phyloP scores from a whole-genome alignment of 176 grass and related monocot species.

The Zoysia pacifica region DNA sequence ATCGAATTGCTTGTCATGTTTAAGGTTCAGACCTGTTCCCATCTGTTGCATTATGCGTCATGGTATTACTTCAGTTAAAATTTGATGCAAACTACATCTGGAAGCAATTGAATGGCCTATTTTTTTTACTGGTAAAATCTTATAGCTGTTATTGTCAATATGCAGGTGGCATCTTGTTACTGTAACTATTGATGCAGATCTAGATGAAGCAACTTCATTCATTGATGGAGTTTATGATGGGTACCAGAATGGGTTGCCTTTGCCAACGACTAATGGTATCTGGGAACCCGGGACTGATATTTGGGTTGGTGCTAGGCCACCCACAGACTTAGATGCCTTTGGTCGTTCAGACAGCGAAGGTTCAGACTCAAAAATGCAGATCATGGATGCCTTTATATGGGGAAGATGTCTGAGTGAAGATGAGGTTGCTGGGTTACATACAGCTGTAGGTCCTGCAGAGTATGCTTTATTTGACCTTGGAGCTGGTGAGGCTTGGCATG shows the following conservation, averaged over 20 bases:
- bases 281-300: constrained; percentile 86
- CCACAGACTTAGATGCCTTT: constrained; percentile 95
- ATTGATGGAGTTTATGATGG: constrained; percentile 92
- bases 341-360: constrained; percentile 96
- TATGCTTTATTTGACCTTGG: constrained; percentile 73
- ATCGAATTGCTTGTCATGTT: constrained; percentile 5
- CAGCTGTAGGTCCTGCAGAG: constrained; percentile 60
- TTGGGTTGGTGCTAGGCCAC: constrained; percentile 88
- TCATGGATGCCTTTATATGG: constrained; percentile 99
- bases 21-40: constrained; percentile 28
- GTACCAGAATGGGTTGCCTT: constrained; percentile 80
- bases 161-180: constrained; percentile 97
- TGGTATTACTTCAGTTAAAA: constrained; percentile 22
- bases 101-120: neutral
- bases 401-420: constrained; percentile 91
- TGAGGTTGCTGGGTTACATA: constrained; percentile 81
- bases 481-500: constrained; percentile 81
- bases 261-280: constrained; percentile 65
- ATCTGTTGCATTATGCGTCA: constrained; percentile 29
- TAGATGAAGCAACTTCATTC: constrained; percentile 94
- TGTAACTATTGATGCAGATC: constrained; percentile 91
- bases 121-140: constrained; percentile 27
- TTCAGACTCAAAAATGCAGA: constrained; percentile 93
- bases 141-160: constrained; percentile 32
- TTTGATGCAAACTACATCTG: constrained; percentile 11